Percentiles rank a stretch among this genome's conserved stretches.
These are phyloP conservation scores for Erythrophleum fordii DNA, from an alignment of 306 rosid genomes.

Conservation along the genomic window DNA sequence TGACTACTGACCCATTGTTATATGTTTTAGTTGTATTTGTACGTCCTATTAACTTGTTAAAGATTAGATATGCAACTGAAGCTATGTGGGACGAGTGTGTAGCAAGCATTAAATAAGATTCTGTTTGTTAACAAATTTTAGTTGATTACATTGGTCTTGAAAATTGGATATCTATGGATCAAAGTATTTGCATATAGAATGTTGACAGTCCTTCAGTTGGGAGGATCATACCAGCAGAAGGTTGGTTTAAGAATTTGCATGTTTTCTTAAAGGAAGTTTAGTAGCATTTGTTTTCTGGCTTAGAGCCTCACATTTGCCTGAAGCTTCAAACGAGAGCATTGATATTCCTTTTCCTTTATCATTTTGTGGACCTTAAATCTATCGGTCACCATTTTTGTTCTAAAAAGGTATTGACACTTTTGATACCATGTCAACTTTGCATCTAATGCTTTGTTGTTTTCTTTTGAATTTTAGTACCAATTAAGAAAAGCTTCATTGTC, in stretches of 20 bases:
- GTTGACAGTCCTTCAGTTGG: not conserved
- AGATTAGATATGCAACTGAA: constrained; percentile 21
- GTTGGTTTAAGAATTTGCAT: not conserved
- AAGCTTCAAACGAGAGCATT: not conserved
- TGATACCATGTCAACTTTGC: constrained; percentile 12
- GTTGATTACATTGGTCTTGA: constrained; percentile 1
- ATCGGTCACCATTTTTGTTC: not conserved
- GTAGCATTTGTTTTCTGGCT: not conserved
- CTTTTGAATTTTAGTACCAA: constrained; percentile 57
- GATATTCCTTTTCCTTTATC: not conserved
- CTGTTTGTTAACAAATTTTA: not conserved
- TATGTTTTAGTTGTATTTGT: constrained; percentile 23
- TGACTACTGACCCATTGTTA: constrained; percentile 27
- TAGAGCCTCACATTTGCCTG: constrained; percentile 3
- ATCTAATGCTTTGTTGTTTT: constrained; percentile 13
- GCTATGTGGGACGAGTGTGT: not conserved
- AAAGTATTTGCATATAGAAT: not conserved
- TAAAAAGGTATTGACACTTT: not conserved
- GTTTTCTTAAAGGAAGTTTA: not conserved
- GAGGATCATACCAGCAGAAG: not conserved
- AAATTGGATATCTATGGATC: constrained; percentile 16
- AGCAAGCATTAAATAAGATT: not conserved
- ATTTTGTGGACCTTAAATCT: constrained; percentile 6
- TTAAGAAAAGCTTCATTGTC: constrained; percentile 80
- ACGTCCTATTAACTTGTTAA: not conserved